Evolutionary conservation across 176 grass and related monocot genomes (phyloP).

Genomic region (Poa pratensis): DNA sequence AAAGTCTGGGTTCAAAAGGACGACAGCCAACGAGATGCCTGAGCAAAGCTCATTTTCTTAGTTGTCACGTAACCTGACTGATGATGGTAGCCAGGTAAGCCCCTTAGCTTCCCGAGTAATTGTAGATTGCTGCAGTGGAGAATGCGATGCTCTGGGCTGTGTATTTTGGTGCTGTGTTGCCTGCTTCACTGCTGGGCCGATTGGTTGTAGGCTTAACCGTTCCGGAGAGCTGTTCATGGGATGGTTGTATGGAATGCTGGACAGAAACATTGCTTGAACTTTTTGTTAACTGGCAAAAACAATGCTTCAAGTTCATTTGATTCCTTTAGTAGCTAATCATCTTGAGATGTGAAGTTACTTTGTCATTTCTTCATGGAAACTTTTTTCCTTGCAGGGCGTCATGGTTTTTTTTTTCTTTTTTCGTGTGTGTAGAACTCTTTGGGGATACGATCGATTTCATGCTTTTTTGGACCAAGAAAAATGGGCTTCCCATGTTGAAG

Average conservation of each 20-base stretch:
- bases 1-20: constrained; percentile 92
- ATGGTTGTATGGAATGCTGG: constrained; percentile 40
- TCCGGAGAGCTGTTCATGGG: constrained; percentile 36
- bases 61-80: constrained; percentile 42
- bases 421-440: neutral
- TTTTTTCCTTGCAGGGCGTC: neutral
- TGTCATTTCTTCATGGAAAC: neutral
- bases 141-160: constrained; percentile 45
- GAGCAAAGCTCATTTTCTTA: constrained; percentile 27
- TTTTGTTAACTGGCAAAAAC: neutral
- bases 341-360: neutral
- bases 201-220: constrained; percentile 23
- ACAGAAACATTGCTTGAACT: constrained; percentile 22
- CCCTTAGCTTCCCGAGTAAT: constrained; percentile 45
- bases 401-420: too few species aligned
- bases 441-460: too few species aligned
- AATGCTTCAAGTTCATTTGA: constrained; percentile 17
- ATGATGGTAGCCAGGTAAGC: constrained; percentile 38
- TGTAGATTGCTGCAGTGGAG: constrained; percentile 48
- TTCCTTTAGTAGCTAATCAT: neutral
- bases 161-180: constrained; percentile 41
- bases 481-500: neutral
- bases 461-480: neutral
- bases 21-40: constrained; percentile 46
- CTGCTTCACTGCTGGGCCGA: constrained; percentile 28